A percentile compares a stretch with the other conserved stretches of the same genome.
phyloP scores from a whole-genome alignment of 2,329 filamentous ascomycete species.

The Stagonosporopsis tanaceti region DNA sequence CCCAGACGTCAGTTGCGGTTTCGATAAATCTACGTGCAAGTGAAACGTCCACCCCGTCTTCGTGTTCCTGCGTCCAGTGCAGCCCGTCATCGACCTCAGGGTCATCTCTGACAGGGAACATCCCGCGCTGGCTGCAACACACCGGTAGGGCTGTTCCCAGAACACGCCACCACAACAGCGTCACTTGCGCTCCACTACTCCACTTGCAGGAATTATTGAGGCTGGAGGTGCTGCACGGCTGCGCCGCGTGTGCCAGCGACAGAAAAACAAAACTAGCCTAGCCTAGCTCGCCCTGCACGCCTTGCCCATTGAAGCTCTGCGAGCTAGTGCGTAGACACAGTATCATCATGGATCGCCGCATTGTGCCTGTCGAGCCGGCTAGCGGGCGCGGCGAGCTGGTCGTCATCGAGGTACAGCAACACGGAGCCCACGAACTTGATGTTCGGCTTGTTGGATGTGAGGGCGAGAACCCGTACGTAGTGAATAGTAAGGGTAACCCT shows the following conservation, averaged over 20 bases:
- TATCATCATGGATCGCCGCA: conserved; percentile 28
- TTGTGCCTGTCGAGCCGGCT: conserved; percentile 65
- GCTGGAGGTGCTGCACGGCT: background rate
- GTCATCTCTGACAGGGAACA: conserved; percentile 21
- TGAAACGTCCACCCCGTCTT: conserved; percentile 27
- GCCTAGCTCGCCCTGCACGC: background rate
- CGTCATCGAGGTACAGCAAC: conserved; percentile 66
- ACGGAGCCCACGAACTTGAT: conserved; percentile 64
- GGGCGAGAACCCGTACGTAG: conserved; percentile 66
- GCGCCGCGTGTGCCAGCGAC: conserved; percentile 5
- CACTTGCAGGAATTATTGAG: conserved; percentile 10
- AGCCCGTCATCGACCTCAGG: conserved; percentile 12
- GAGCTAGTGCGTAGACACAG: background rate
- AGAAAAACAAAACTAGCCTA: conserved; percentile 5
- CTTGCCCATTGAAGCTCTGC: conserved; percentile 10
- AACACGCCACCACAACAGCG: conserved; percentile 18
- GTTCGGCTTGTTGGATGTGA: conserved; percentile 74
- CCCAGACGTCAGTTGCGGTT: conserved; percentile 15
- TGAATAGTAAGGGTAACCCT: conserved; percentile 61
- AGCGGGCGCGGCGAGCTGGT: conserved; percentile 63
- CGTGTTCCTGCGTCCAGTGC: conserved; percentile 15
- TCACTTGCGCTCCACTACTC: conserved; percentile 19
- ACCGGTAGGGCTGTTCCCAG: conserved; percentile 6
- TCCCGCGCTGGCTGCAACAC: conserved; percentile 13
- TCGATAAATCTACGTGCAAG: conserved; percentile 9